phyloP scores from a whole-genome alignment of 352 stramenopile genomes.

The Labyrinthula sp. region DNA sequence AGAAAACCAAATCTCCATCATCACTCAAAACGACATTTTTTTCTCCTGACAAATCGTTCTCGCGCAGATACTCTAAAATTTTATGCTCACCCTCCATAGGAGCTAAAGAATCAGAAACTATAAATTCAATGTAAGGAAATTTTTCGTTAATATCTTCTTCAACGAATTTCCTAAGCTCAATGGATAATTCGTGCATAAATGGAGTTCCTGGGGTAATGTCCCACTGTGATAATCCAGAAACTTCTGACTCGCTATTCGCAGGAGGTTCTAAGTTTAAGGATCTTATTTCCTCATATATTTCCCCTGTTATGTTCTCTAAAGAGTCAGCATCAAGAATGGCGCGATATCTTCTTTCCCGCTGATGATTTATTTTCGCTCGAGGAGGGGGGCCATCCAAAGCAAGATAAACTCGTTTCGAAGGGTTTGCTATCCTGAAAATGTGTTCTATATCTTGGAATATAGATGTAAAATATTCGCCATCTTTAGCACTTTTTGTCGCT shows the following conservation, averaged over 20 bases:
- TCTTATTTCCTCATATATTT: slow-evolving; percentile 53
- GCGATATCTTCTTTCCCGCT: slow-evolving; percentile 59
- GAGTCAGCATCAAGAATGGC: slow-evolving; percentile 41
- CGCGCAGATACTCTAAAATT: slow-evolving; percentile 90
- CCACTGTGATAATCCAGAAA: slow-evolving; percentile 34
- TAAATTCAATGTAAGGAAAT: slow-evolving; percentile 59
- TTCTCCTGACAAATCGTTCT: slow-evolving; percentile 44
- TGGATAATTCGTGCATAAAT: slow-evolving; percentile 63
- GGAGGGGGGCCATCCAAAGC: slow-evolving; percentile 64
- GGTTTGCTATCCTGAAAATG: slow-evolving; percentile 54
- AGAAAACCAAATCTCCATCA: too few relatives aligned
- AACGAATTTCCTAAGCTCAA: slow-evolving; percentile 61
- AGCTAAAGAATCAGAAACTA: slow-evolving; percentile 75
- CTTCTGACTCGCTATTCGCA: neutral
- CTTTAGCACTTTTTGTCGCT: slow-evolving; percentile 51
- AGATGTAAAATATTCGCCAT: slow-evolving; percentile 48
- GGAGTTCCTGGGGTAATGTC: slow-evolving; percentile 64
- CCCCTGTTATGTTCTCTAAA: slow-evolving; percentile 51
- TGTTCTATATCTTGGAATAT: slow-evolving; percentile 63
- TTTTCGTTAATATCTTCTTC: slow-evolving; percentile 57
- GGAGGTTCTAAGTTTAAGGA: slow-evolving; percentile 39
- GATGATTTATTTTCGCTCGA: slow-evolving; percentile 69
- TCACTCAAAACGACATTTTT: neutral
- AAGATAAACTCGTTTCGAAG: slow-evolving; percentile 57
- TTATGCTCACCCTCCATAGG: slow-evolving; percentile 91